Evolutionary conservation across 306 rosid species (phyloP).

Genomic region (Malus domestica): DNA sequence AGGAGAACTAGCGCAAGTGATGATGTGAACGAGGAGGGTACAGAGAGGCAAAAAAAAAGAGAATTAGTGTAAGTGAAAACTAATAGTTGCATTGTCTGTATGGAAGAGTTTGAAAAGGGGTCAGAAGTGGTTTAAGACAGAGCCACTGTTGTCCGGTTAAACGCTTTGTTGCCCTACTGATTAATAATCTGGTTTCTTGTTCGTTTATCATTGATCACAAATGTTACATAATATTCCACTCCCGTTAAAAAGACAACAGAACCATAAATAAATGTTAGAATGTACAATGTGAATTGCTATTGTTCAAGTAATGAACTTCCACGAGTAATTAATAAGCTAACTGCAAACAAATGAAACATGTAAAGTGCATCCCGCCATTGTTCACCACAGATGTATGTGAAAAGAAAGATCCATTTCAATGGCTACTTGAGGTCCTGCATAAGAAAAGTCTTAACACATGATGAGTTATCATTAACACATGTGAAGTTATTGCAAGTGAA

Average conservation of each 20-base stretch:
- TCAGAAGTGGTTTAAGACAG: not conserved
- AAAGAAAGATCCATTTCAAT: not conserved
- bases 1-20: not conserved
- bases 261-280: not conserved
- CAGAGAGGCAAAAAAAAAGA: not conserved
- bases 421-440: not conserved
- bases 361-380: not conserved
- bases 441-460: not conserved
- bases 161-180: slow-evolving; percentile 8
- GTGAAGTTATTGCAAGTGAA: no score
- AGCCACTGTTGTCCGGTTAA: slow-evolving; percentile 12
- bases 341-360: not conserved
- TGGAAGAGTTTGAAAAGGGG: not conserved
- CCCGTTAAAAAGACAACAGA: not conserved
- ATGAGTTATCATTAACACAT: no score
- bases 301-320: not conserved
- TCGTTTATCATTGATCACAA: not conserved
- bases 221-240: not conserved
- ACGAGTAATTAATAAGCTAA: no score
- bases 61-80: not conserved
- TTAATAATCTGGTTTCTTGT: not conserved
- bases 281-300: not conserved
- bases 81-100: slow-evolving; percentile 6
- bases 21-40: not conserved
- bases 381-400: no score